These are phyloP conservation scores for Fragilaria crotonensis DNA, from an alignment of 108 stramenopile genomes.

Conservation along the genomic window DNA sequence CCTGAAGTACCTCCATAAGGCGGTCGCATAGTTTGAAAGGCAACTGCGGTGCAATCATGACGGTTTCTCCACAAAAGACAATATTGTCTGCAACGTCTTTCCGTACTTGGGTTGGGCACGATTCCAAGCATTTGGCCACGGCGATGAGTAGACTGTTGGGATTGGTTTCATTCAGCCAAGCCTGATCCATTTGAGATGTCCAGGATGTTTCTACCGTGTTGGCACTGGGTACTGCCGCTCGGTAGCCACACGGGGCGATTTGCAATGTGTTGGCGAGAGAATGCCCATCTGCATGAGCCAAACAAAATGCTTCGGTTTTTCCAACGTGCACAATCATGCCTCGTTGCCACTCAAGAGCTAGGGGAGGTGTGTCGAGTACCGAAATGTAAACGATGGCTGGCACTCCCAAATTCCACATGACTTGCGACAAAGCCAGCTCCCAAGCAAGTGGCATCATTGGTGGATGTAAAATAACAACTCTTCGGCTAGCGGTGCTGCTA, in stretches of 20 bases:
- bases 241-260: slow-evolving; percentile 1
- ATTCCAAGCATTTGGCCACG: slow-evolving; percentile 22
- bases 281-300: slow-evolving; percentile 32
- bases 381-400: neutral
- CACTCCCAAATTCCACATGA: neutral
- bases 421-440: slow-evolving; percentile 17
- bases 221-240: neutral
- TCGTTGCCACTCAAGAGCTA: slow-evolving; percentile 37
- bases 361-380: slow-evolving; percentile 17
- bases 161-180: slow-evolving; percentile 14
- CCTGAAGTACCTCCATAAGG: slow-evolving; percentile 9
- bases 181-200: slow-evolving; percentile 7
- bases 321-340: slow-evolving; percentile 27
- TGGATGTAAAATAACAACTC: neutral
- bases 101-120: slow-evolving; percentile 21
- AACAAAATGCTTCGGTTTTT: slow-evolving; percentile 20
- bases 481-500: neutral
- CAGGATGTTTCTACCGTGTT: neutral
- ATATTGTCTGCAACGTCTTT: slow-evolving; percentile 18
- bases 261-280: slow-evolving; percentile 25
- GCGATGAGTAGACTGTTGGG: slow-evolving; percentile 19
- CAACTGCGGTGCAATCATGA: slow-evolving; percentile 27
- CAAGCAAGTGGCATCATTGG: slow-evolving; percentile 6
- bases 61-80: slow-evolving; percentile 30
- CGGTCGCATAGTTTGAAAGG: slow-evolving; percentile 10